phyloP scores from a whole-genome alignment of 2,329 filamentous ascomycete species.

The Alternaria arborescens region DNA sequence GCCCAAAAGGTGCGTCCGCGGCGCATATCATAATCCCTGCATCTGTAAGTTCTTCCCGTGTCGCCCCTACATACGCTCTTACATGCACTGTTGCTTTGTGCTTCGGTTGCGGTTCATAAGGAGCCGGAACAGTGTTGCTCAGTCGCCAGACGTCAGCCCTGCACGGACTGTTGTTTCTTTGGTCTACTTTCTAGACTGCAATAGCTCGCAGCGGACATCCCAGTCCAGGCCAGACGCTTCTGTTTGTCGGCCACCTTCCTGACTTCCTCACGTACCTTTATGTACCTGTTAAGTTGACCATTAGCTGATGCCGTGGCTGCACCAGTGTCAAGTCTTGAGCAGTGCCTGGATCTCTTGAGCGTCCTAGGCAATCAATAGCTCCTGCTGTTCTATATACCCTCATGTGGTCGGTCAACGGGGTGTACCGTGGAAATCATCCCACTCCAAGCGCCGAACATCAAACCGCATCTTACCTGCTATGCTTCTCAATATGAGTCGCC shows the following conservation, averaged over 20 bases:
- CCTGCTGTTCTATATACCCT: slow-evolving; percentile 41
- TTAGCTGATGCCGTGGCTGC: slow-evolving; percentile 45
- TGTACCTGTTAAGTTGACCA: slow-evolving; percentile 41
- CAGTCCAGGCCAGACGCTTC: slow-evolving; percentile 46
- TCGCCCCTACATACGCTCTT: slow-evolving; percentile 34
- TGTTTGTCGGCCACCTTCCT: slow-evolving; percentile 36
- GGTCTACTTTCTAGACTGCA: slow-evolving; percentile 45
- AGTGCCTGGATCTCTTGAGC: slow-evolving; percentile 39
- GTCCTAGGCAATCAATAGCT: slow-evolving; percentile 36
- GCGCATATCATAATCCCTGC: slow-evolving; percentile 39
- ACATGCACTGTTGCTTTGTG: slow-evolving; percentile 38
- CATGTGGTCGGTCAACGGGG: slow-evolving; percentile 43
- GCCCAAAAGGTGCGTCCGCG: slow-evolving; percentile 38
- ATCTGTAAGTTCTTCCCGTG: slow-evolving; percentile 42
- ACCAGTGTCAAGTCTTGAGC: slow-evolving; percentile 37
- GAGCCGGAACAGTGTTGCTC: slow-evolving; percentile 45
- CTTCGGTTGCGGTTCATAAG: slow-evolving; percentile 46
- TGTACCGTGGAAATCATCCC: slow-evolving; percentile 45
- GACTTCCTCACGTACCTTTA: slow-evolving; percentile 39
- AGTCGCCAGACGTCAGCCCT: slow-evolving; percentile 52
- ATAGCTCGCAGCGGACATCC: slow-evolving; percentile 44
- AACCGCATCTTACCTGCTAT: slow-evolving; percentile 39
- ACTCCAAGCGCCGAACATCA: slow-evolving; percentile 38
- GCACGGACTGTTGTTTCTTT: slow-evolving; percentile 50
- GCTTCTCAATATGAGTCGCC: slow-evolving; percentile 78